Base-by-base conservation (phyloP, 371 early-diverging fungal species). In the Lichtheimia corymbifera region DNA sequence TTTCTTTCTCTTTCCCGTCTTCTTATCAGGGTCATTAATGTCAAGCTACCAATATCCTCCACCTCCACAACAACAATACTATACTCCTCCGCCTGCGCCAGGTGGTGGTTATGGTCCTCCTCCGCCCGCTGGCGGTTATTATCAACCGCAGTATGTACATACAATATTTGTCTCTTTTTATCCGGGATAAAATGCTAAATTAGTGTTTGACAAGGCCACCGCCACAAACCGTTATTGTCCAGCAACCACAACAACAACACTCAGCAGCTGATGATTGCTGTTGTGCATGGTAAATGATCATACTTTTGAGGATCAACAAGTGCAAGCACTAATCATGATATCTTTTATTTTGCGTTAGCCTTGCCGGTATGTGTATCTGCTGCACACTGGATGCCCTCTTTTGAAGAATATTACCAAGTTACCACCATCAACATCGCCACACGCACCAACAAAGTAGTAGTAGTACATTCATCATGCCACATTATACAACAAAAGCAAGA, bases 31-130 rank as follows among this genome's bases (percentile, higher is more conserved):
- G 11, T 5, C 45, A 43, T n/a, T 45, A 15, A 57, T 58, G 62
- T 58, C 59, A 25, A 51, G 56, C 24, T 61, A 67, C 45, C 64
- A 64, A 53, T 64, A 64, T 50, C 64, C 65, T 55, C 65, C 65
- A 55, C 65, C 59, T 11, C 63, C 63, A 41, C 50, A 62, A 41
- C 50, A 50, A 6, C 62, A 55, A 24, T 62, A 62, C 56, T 55
- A 55, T 43, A 22, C 17, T 3, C 24, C 55, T 12, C 55, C 55
- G 18, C 55, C 55, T 42, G 43, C 55, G 1, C 42, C n/a, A 22
- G 55, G 55, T 55, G 44, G 25, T 40, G 13, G 35, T 17, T 55
- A 55, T 20, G 55, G 43, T 24, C 17, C 50, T 50, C 50, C 50
- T 20, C 50, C 50, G 11, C 55, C 66, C 27, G 63, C 49, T 30